Evolutionary conservation across 176 grass and related monocot genomes (phyloP).

Genomic region (Oropetium thomaeum): DNA sequence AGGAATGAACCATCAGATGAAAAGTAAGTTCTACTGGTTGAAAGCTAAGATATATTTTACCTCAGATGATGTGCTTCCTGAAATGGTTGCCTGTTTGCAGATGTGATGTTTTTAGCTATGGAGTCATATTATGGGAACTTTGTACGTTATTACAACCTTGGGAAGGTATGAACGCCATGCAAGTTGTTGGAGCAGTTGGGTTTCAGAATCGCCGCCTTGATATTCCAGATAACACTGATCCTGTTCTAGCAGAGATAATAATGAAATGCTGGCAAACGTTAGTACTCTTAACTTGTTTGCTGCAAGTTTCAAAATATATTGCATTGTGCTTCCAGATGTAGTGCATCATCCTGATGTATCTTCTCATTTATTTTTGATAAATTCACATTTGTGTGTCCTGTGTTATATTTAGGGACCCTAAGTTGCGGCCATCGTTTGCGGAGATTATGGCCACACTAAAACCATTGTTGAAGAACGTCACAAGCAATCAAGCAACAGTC

Average conservation of each 20-base stretch:
- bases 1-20: slow-evolving; percentile 93
- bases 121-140: slow-evolving; percentile 97
- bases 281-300: slow-evolving; percentile 46
- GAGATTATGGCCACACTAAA: slow-evolving; percentile 84
- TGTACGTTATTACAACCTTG: slow-evolving; percentile 90
- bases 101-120: slow-evolving; percentile 97
- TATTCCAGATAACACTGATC: slow-evolving; percentile 81
- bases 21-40: slow-evolving; percentile 60
- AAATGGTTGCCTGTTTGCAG: slow-evolving; percentile 44
- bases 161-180: slow-evolving; percentile 99
- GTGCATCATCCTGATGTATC: neutral
- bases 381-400: slow-evolving; percentile 1
- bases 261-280: slow-evolving; percentile 86
- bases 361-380: slow-evolving; percentile 4
- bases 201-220: slow-evolving; percentile 95
- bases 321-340: neutral
- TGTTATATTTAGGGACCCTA: slow-evolving; percentile 61
- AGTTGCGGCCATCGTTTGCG: slow-evolving; percentile 80
- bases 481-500: slow-evolving; percentile 54
- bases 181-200: slow-evolving; percentile 96
- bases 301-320: slow-evolving; percentile 30
- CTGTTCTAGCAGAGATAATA: slow-evolving; percentile 72
- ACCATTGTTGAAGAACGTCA: slow-evolving; percentile 66
- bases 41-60: slow-evolving; percentile 2
- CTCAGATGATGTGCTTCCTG: slow-evolving; percentile 16